Base-by-base conservation (phyloP, 495 filamentous ascomycete genomes). In the Tuber microsphaerosporum region DNA sequence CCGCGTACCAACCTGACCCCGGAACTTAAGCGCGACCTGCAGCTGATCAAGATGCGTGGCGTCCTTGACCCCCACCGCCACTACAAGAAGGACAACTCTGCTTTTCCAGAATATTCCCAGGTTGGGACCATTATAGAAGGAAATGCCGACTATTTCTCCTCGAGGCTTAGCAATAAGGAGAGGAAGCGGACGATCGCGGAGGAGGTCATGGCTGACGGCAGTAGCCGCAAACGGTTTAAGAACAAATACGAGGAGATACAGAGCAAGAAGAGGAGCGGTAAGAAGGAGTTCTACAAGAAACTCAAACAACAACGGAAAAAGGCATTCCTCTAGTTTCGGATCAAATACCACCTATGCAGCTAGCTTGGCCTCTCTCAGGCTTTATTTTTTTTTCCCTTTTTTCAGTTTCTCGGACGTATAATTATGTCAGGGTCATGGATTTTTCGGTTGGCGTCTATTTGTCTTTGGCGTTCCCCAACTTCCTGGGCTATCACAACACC, bases 131-230 rank as follows among this genome's bases (percentile, higher is more conserved):
- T 98, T 72, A 88, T 97, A 48, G 89, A 97, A 79, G 94, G 94
- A 0, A 92, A 94, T 31, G 93, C 93, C 0, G 95, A 99, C 79
- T 97, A 91, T 85, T 92, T 89, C 85, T 93, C 87, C 77, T 87
- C 88, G 22, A 89, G 95, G 34, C 87, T 98, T 48, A 87, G 88
- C 43, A 95, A 94, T 83, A 96, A 92, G 84, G 91, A 98, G 81
- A 87, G 92, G 75, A 97, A 96, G 86, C 89, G 88, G 77, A 97
- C 92, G 5, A 92, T 99, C 75, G 91, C 94, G n/a, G 93, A 96
- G 74, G 93, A 97, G 81, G 88, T 94, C 8, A 83, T 97, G 77
- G 89, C 90, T 17, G 83, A 86, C 46, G 91, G 94, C 81, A 85
- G 85, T 19, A 82, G 85, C 77, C 88, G 84, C 34, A 85, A 86